Base-by-base conservation (phyloP, 2,329 filamentous ascomycete species). In the Curvularia verruculosa region DNA sequence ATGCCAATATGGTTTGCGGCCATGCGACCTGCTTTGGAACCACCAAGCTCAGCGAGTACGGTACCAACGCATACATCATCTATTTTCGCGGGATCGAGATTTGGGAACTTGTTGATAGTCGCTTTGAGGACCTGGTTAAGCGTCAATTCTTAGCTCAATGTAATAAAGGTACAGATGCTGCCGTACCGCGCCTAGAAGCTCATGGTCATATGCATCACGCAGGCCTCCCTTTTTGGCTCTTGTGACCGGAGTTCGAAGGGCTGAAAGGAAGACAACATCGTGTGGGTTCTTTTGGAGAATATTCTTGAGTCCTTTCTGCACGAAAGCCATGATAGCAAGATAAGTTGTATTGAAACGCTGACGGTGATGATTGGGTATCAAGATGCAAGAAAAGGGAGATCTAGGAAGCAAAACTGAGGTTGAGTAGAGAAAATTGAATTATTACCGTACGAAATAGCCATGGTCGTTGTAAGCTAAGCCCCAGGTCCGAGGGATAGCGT, bases 21-120 rank as follows among this genome's bases (percentile, higher is more conserved):
- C 91, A 96, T 96, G 63, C 93, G 90, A 1, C 90, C 92, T 0
- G 92, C 92, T 81, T 97, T 97, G 66, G 86, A 88, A 56, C 93
- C 93, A 64, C 93, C 93, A 13, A 97, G 89, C 77, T 96, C 92
- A 26, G 91, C 92, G 52, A 97, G 87, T 4, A 97, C 93, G 31
- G 92, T 92, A 65, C 93, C 94, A 54, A 97, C 88, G 61, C 88
- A 89, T 3, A 97, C 86, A 72, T 97, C 94, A 67, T 96, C 83
- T 63, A 94, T 87, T 45, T 83, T 78, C 3, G 84, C 78, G 0
- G 90, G 86, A 67, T 90, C 85, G 59, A 95, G 85, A 65, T 87
- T 86, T 1, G 91, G 89, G 72, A 89, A 89, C 39, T 87, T 86
- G 55, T 85, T 84, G 49, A 92, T 83, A 0, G 90, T 93, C 19